phyloP scores from a whole-genome alignment of 176 grass and related monocot species.

The Calamus simplicifolius region DNA sequence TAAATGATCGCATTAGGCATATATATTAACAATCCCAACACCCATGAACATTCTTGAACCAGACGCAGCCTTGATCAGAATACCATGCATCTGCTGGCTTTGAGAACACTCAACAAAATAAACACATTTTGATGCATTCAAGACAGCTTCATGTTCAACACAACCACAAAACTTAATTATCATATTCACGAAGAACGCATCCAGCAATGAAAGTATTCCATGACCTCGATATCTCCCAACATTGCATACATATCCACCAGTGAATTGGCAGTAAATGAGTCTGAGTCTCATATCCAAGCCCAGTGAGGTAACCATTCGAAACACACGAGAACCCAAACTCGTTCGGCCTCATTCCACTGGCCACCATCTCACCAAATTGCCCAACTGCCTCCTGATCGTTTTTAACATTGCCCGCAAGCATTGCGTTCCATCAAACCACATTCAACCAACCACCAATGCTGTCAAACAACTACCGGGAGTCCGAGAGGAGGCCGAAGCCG shows the following conservation, averaged over 20 bases:
- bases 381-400: constrained; percentile 49
- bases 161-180: constrained; percentile 46
- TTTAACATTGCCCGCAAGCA: constrained; percentile 60
- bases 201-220: constrained; percentile 83
- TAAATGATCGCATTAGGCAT: constrained; percentile 38
- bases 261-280: constrained; percentile 59
- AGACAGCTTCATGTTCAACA: constrained; percentile 45
- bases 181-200: constrained; percentile 58
- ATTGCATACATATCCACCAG: constrained; percentile 78
- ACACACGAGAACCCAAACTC: constrained; percentile 66
- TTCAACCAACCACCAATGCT: constrained; percentile 26
- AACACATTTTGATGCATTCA: constrained; percentile 53
- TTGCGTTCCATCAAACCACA: constrained; percentile 60
- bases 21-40: constrained; percentile 77
- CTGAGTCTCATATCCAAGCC: constrained; percentile 42
- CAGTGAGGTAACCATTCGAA: constrained; percentile 47
- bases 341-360: constrained; percentile 36
- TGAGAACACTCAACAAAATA: constrained; percentile 69
- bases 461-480: constrained; percentile 55
- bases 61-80: constrained; percentile 55
- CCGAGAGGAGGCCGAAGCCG: constrained; percentile 35
- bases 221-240: constrained; percentile 37
- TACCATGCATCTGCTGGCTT: constrained; percentile 77
- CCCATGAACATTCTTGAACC: constrained; percentile 50
- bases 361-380: constrained; percentile 55